These are phyloP conservation scores for Naganishia albida DNA, from an alignment of 1,284 basidiomycete species.

Conservation along the genomic window DNA sequence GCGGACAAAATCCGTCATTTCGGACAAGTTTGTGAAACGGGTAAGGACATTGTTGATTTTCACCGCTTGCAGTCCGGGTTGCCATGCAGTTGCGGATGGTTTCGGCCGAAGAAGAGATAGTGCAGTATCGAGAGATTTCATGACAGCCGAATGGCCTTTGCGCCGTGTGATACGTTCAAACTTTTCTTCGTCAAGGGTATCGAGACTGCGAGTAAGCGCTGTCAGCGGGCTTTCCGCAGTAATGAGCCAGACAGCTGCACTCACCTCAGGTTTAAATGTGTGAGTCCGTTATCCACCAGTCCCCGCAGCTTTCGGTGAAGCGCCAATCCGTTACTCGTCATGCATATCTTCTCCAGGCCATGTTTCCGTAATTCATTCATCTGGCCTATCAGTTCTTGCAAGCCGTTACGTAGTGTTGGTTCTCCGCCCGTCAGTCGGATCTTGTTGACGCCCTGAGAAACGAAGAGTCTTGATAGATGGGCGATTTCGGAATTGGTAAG, in stretches of 20 bases:
- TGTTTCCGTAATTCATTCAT: conserved; percentile 57
- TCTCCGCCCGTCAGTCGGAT: conserved; percentile 86
- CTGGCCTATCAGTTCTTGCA: conserved; percentile 70
- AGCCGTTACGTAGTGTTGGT: conserved; percentile 78
- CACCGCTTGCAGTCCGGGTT: conserved; percentile 60
- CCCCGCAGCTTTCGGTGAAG: conserved; percentile 29
- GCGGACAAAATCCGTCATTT: conserved; percentile 74
- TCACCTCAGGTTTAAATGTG: conserved; percentile 34
- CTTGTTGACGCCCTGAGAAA: conserved; percentile 78
- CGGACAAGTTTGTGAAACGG: conserved; percentile 74
- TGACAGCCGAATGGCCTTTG: conserved; percentile 69
- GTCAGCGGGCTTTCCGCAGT: too few relatives aligned
- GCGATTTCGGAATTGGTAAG: conserved; percentile 75
- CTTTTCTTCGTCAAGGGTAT: conserved; percentile 82
- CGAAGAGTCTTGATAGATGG: conserved; percentile 73
- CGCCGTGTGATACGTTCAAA: conserved; percentile 80
- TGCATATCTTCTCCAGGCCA: conserved; percentile 31
- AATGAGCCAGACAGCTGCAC: not conserved
- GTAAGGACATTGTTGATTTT: conserved; percentile 84
- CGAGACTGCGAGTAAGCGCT: conserved; percentile 59
- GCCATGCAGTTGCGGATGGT: conserved; percentile 7
- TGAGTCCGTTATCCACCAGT: conserved; percentile 30
- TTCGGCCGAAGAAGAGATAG: conserved; percentile 49
- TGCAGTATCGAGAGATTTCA: conserved; percentile 68
- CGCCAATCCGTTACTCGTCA: conserved; percentile 34